Percentiles rank a stretch among this genome's conserved stretches.
Evolutionary conservation across 495 filamentous ascomycete genomes (phyloP).

Genomic region (Xylaria intraflava): DNA sequence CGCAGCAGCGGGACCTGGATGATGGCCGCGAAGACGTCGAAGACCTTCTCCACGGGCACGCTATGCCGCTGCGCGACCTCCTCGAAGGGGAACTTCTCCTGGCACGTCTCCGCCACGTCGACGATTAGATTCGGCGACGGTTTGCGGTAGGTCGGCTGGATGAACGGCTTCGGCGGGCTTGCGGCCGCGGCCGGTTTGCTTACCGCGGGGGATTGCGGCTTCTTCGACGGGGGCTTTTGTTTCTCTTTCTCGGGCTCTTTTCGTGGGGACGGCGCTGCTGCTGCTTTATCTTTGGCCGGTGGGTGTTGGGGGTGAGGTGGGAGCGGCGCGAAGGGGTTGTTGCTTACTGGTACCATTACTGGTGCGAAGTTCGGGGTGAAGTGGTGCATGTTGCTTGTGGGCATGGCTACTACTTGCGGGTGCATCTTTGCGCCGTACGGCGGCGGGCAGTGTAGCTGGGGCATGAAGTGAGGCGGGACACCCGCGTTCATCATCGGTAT

Average conservation of each 20-base stretch:
- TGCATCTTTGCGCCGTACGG: constrained; percentile 17
- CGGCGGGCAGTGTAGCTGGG: constrained; percentile 16
- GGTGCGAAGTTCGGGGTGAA: constrained; percentile 14
- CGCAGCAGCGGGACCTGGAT: constrained; percentile 42
- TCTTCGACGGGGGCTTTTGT: constrained; percentile 9
- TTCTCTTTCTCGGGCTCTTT: background rate
- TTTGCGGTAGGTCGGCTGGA: constrained; percentile 28
- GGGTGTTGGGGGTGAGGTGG: constrained; percentile 8
- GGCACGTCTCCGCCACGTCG: constrained; percentile 44
- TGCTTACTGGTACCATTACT: constrained; percentile 17
- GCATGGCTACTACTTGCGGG: constrained; percentile 19
- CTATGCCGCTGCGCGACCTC: constrained; percentile 39
- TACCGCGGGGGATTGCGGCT: constrained; percentile 13
- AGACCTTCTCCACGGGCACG: constrained; percentile 35
- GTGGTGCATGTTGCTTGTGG: constrained; percentile 16
- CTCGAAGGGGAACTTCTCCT: constrained; percentile 38
- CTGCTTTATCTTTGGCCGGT: background rate
- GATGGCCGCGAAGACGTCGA: constrained; percentile 38
- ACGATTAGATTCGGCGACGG: constrained; percentile 34
- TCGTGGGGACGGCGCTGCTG: no score
- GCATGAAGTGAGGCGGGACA: constrained; percentile 16
- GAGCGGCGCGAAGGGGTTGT: constrained; percentile 9
- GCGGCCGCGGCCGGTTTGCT: background rate
- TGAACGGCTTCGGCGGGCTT: constrained; percentile 20
- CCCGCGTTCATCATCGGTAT: constrained; percentile 16